Evolutionary conservation across 345 rosid species (phyloP), one percentile per base, ranked within the genome.

Genomic region (Cardiospermum halicacabum): DNA sequence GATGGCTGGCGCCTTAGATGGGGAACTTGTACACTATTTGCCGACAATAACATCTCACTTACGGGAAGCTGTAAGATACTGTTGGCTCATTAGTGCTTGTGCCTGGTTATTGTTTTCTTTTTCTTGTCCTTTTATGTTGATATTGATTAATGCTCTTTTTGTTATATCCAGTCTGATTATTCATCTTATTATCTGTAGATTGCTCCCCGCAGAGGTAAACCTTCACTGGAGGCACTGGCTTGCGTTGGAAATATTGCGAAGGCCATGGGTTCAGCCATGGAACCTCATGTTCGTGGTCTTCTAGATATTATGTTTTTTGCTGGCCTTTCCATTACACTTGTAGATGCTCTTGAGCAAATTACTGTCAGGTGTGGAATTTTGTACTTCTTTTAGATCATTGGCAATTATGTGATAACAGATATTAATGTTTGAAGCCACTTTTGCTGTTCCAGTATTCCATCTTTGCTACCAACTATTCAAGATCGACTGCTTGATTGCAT

Each of bases 1-100:
- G 86, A 94, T 94, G 99, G 99, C 99, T 53, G 99, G 99, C 79
- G 99, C 99, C 74, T 75, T 94, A 80, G 99, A 94, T 64, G 99
- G 97, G 72, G 95, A 94, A 72, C 97, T 94, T 75, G 70, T 79
- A 60, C 70, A 82, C 59, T 94, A 94, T 87, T 89, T 94, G 96
- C 96, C 99, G 75, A 91, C 88, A 79, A 94, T 94, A 62, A 87
- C 78, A 55, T 58, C 91, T 84, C 93, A 85, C 78, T 82, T 94
- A 68, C 96, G 88, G 58, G 99, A 94, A 75, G 97, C 97, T 65
- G 97, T 89, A 79, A 73, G 97, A n/a, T 19, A 56, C 16, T 34
- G 43, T 55, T 64, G 21, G 3, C 72, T 49, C n/a, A 34, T 25
- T 24, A 18, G 51, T 31, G 8, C 19, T 28, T 21, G 30, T 58